Evolutionary conservation across 768 basidiomycete species (phyloP).

Genomic region (Agaricus blazei): DNA sequence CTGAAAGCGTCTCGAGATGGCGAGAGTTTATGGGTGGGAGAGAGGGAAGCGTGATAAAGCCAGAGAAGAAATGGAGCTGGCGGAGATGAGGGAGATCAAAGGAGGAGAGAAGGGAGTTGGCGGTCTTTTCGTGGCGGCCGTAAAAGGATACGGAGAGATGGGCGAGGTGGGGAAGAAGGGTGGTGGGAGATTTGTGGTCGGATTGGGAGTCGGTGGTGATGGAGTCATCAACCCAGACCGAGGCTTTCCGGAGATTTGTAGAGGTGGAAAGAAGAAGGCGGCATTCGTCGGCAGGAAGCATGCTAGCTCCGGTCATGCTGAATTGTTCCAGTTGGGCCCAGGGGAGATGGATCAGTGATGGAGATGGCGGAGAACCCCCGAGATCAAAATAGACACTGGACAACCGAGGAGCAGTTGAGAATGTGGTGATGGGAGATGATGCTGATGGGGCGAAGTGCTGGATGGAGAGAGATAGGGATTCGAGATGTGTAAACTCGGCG

Average conservation of each 20-base stretch:
- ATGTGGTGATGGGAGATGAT: conserved; percentile 1
- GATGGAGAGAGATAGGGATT: conserved; percentile 5
- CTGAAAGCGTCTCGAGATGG: background rate
- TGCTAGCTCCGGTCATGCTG: conserved; percentile 4
- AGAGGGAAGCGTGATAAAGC: conserved; percentile 6
- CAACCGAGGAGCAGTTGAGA: conserved; percentile 2
- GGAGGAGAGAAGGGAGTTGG: background rate
- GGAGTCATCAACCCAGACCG: conserved; percentile 5
- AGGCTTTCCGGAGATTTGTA: background rate
- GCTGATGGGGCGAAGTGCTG: background rate
- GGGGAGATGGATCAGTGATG: conserved; percentile 8
- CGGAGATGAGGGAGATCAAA: conserved; percentile 9
- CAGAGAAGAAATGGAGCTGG: conserved; percentile 9
- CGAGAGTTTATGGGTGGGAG: conserved; percentile 2
- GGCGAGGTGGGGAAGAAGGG: background rate
- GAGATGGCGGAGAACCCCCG: background rate
- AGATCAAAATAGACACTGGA: conserved; percentile 1
- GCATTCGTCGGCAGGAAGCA: background rate
- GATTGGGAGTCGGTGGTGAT: background rate
- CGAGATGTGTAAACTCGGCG: conserved; percentile 1
- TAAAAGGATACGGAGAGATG: conserved; percentile 8
- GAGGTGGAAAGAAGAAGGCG: background rate
- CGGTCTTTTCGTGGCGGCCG: conserved; percentile 4
- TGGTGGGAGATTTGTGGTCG: background rate
- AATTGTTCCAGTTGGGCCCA: conserved; percentile 2